These are phyloP conservation scores for Cyclotella baltica DNA, from an alignment of 108 stramenopile genomes.

Conservation along the genomic window DNA sequence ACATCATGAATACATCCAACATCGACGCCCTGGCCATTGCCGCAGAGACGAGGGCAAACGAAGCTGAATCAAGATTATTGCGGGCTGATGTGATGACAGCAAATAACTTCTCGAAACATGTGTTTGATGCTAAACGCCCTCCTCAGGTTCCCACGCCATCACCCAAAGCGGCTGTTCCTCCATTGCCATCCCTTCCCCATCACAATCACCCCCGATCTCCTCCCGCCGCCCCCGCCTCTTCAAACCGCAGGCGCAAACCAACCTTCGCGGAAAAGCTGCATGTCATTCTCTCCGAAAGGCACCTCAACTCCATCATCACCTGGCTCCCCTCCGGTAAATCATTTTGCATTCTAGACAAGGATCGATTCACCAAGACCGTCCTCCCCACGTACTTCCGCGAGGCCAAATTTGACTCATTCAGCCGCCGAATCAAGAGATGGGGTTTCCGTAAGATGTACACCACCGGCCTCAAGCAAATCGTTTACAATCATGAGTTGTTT, in stretches of 20 bases:
- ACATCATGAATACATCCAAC: conserved; percentile 1
- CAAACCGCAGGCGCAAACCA: conserved; percentile 26
- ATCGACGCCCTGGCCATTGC: background rate
- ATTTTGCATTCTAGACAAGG: conserved; percentile 55
- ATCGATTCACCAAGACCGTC: conserved; percentile 46
- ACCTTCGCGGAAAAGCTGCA: conserved; percentile 57
- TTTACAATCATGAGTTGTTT: conserved; percentile 44
- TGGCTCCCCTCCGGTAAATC: conserved; percentile 63
- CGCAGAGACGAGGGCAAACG: background rate
- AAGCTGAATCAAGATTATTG: background rate
- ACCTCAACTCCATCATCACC: conserved; percentile 23
- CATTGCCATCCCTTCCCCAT: background rate
- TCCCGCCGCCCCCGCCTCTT: no score
- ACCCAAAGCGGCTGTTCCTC: no score
- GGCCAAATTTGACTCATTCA: conserved; percentile 60
- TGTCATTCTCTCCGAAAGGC: conserved; percentile 38
- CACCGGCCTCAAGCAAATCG: background rate
- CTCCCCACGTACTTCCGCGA: conserved; percentile 57
- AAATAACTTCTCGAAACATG: background rate
- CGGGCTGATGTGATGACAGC: background rate
- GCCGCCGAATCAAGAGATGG: conserved; percentile 57
- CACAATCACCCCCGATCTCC: background rate
- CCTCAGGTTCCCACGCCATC: background rate
- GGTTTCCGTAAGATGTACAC: conserved; percentile 38
- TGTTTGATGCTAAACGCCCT: background rate